A percentile compares a stretch with the other conserved stretches of the same genome.
Conservation (phyloP, 257 asterid genomes). For the Solanum bukasovii region DNA sequence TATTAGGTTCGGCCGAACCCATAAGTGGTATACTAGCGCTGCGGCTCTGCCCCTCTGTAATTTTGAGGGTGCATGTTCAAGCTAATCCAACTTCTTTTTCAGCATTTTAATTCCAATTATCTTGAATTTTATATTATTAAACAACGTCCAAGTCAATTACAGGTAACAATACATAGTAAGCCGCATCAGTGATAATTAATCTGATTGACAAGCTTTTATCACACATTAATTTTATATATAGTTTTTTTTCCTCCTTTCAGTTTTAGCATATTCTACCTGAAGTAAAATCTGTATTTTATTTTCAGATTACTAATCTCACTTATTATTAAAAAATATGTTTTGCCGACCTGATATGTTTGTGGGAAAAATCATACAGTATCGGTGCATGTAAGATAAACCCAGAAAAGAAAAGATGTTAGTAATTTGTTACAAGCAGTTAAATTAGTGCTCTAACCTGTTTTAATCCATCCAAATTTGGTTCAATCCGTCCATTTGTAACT, state of each 20-base stretch:
- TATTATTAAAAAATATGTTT: no score
- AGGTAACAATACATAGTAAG: not conserved
- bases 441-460: not conserved
- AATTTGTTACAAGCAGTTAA: not conserved
- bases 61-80: not conserved
- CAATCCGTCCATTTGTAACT: not conserved
- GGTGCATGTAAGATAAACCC: not conserved
- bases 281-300: not conserved
- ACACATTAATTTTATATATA: no score
- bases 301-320: not conserved
- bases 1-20: not conserved
- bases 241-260: not conserved
- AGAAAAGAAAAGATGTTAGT: not conserved
- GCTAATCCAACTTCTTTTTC: not conserved
- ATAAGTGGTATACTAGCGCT: no score
- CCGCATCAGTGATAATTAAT: not conserved
- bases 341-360: not conserved
- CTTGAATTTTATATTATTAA: not conserved
- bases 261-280: no score
- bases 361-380: not conserved
- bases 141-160: not conserved
- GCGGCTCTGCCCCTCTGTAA: not conserved
- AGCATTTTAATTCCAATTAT: not conserved
- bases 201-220: not conserved
- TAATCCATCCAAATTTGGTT: no score